A percentile compares a stretch with the other conserved stretches of the same genome.
Conservation (phyloP, 345 rosid genomes). For the Geranium brycei region DNA sequence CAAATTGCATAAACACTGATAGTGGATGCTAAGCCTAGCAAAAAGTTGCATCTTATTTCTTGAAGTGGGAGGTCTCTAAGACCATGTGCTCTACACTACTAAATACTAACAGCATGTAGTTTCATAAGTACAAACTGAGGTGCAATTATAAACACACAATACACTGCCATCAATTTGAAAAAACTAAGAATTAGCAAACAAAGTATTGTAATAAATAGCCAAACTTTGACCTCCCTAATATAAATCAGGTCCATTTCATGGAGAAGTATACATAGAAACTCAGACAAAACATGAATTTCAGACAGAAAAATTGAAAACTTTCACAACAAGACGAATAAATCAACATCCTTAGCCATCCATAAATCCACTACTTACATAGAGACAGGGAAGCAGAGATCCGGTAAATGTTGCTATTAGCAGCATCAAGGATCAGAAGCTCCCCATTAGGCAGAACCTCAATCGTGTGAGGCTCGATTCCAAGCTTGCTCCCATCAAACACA, state of each 20-base stretch:
- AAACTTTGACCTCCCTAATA: not conserved
- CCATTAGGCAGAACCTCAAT: constrained; percentile 75
- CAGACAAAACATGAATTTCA: not conserved
- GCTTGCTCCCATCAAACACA: constrained; percentile 96
- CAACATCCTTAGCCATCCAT: not conserved
- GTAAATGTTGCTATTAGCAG: constrained; percentile 83
- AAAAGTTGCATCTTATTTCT: not conserved
- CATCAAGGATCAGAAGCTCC: constrained; percentile 80
- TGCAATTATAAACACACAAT: too few species aligned
- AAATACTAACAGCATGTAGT: too few species aligned
- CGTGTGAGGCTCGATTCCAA: constrained; percentile 77
- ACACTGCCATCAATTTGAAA: too few species aligned
- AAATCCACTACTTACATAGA: constrained; percentile 44
- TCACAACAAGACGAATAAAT: not conserved
- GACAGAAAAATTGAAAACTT: not conserved
- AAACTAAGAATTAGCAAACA: not conserved
- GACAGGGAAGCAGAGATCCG: constrained; percentile 81
- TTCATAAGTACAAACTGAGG: too few species aligned
- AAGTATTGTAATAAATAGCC: not conserved
- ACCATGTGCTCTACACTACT: not conserved
- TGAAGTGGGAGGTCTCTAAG: not conserved
- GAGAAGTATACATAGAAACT: not conserved
- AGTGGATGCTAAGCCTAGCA: not conserved
- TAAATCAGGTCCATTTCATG: not conserved
- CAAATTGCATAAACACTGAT: not conserved